Conservation (phyloP, 257 asterid genomes). For the Linaria vulgaris region DNA sequence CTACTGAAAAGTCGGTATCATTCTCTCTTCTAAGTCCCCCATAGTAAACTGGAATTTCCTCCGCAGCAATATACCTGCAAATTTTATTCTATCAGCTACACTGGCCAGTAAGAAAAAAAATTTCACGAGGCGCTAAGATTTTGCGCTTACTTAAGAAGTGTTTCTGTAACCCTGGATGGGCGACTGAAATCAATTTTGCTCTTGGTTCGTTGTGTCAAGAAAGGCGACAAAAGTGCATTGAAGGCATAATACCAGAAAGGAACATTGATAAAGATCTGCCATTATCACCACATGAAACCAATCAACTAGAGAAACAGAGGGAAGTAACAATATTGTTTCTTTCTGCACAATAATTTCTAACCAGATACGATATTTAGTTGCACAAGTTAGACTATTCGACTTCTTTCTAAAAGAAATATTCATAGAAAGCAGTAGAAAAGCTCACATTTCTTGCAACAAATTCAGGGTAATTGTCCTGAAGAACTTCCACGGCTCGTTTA, state of each 20-base stretch:
- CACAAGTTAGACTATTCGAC: too few species aligned
- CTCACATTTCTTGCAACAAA: constrained; percentile 60
- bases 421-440: too few species aligned
- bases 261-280: constrained; percentile 62
- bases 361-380: too few species aligned
- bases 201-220: constrained; percentile 58
- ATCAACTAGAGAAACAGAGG: background rate
- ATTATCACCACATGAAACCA: background rate
- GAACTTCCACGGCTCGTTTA: constrained; percentile 43
- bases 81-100: background rate
- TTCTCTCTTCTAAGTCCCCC: constrained; percentile 57
- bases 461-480: constrained; percentile 71
- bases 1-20: constrained; percentile 48
- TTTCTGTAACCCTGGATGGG: constrained; percentile 51
- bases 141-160: constrained; percentile 57
- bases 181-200: constrained; percentile 60
- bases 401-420: too few species aligned
- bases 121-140: background rate
- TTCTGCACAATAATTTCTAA: too few species aligned
- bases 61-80: constrained; percentile 49
- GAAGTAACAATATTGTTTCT: too few species aligned
- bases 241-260: constrained; percentile 77
- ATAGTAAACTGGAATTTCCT: constrained; percentile 45
- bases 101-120: background rate
- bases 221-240: constrained; percentile 53